A percentile compares a stretch with the other conserved stretches of the same genome.
Conservation (phyloP, 2,329 filamentous ascomycete genomes). For the Incumbomyces delicatus region DNA sequence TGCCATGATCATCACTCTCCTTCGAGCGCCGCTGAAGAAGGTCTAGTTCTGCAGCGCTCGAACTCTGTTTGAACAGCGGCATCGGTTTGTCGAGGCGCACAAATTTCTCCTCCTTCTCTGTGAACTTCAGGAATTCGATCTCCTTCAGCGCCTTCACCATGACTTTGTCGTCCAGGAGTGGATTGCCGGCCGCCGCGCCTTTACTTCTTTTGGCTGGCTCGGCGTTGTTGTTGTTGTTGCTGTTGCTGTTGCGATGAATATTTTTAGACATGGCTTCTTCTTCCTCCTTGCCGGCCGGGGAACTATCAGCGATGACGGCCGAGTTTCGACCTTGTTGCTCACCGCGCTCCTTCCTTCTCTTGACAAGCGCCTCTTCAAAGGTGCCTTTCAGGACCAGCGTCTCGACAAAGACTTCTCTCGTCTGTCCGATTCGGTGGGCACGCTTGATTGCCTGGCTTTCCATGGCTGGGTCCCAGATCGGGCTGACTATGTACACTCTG, state of each 20-base stretch:
- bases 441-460: conserved; percentile 89
- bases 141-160: conserved; percentile 7
- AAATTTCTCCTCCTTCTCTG: conserved; percentile 1
- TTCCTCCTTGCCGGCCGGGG: too few species aligned
- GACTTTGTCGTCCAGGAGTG: conserved; percentile 3
- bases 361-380: conserved; percentile 75
- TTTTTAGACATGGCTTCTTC: not conserved
- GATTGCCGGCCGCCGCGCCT: not conserved
- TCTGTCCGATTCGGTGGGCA: conserved; percentile 78
- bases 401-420: conserved; percentile 68
- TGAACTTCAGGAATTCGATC: conserved; percentile 5
- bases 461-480: conserved; percentile 72
- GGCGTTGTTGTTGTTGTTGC: not conserved
- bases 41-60: too few species aligned
- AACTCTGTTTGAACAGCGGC: not conserved
- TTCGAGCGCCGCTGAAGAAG: too few species aligned
- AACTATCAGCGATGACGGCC: conserved; percentile 26
- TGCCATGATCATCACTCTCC: too few species aligned
- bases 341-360: conserved; percentile 65
- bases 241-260: too few species aligned
- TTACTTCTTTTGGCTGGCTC: not conserved
- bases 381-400: conserved; percentile 72
- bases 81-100: not conserved
- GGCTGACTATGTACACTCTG: conserved; percentile 79
- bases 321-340: conserved; percentile 38